Conservation (phyloP, 2,329 filamentous ascomycete genomes). For the Chaetomiaceae sp. region DNA sequence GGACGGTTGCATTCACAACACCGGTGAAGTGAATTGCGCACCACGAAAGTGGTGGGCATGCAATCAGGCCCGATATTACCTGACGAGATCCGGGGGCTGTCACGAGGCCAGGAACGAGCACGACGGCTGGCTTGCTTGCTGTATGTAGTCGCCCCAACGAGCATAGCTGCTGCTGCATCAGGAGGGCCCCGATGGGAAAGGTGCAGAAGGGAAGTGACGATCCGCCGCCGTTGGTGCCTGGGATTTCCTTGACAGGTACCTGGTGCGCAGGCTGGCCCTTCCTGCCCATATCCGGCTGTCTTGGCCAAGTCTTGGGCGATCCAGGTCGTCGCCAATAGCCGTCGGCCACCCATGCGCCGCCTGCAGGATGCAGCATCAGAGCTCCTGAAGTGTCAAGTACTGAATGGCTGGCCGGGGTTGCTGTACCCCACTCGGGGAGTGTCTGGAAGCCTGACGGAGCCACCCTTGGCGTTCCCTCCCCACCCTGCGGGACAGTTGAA, state of each 20-base stretch:
- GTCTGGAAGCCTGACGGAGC: constrained; percentile 23
- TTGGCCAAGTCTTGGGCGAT: constrained; percentile 12
- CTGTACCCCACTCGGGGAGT: constrained; percentile 19
- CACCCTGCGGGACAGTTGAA: constrained; percentile 15
- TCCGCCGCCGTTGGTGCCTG: constrained; percentile 7
- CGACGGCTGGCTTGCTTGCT: neutral
- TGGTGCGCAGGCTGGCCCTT: neutral
- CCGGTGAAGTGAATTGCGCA: constrained; percentile 12
- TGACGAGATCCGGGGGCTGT: constrained; percentile 11
- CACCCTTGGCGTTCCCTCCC: constrained; percentile 15
- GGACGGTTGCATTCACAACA: constrained; percentile 12
- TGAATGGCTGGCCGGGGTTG: constrained; percentile 22
- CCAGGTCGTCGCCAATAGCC: constrained; percentile 15
- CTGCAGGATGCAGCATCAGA: constrained; percentile 22
- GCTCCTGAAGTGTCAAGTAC: constrained; percentile 24
- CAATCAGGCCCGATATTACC: constrained; percentile 12
- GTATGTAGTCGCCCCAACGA: constrained; percentile 1
- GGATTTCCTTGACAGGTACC: constrained; percentile 7
- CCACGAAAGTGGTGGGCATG: constrained; percentile 2
- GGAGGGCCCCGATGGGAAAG: neutral
- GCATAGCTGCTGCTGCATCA: constrained; percentile 5
- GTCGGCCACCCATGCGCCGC: constrained; percentile 19
- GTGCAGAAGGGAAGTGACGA: constrained; percentile 11
- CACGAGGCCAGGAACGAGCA: constrained; percentile 11
- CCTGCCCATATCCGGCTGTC: constrained; percentile 1